Conservation (phyloP, 2,329 filamentous ascomycete genomes). For the Botryotinia convoluta region DNA sequence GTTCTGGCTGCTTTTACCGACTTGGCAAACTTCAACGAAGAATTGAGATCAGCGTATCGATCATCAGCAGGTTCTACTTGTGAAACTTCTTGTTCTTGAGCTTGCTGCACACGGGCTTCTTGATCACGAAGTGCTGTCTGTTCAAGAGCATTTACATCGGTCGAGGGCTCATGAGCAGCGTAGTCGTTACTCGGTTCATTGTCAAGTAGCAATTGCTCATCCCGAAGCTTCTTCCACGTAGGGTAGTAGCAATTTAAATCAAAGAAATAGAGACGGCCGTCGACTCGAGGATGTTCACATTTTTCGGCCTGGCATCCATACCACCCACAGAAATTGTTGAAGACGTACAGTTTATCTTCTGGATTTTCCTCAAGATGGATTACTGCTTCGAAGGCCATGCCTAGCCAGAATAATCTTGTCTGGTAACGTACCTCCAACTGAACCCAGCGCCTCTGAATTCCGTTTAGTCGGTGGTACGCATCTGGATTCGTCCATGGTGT, state of each 20-base stretch:
- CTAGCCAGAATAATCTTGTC: neutral
- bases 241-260: neutral
- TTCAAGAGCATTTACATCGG: neutral
- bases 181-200: neutral
- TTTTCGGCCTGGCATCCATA: neutral
- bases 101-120: neutral
- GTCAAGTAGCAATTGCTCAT: neutral
- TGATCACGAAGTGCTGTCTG: neutral
- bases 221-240: neutral
- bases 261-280: neutral
- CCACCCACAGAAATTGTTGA: conserved; percentile 1
- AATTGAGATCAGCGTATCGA: neutral
- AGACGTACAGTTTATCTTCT: neutral
- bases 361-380: neutral
- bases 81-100: neutral
- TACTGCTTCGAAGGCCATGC: neutral
- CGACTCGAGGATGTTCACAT: neutral
- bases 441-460: neutral
- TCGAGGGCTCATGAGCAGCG: neutral
- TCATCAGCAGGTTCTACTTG: neutral
- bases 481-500: neutral
- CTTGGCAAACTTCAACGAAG: too few species aligned
- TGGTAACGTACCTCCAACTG: neutral
- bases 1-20: too few species aligned
- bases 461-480: neutral